Evolutionary conservation across 2,329 filamentous ascomycete genomes (phyloP), one percentile per base, ranked within the genome.

Genomic region (Fusarium subtropicale): DNA sequence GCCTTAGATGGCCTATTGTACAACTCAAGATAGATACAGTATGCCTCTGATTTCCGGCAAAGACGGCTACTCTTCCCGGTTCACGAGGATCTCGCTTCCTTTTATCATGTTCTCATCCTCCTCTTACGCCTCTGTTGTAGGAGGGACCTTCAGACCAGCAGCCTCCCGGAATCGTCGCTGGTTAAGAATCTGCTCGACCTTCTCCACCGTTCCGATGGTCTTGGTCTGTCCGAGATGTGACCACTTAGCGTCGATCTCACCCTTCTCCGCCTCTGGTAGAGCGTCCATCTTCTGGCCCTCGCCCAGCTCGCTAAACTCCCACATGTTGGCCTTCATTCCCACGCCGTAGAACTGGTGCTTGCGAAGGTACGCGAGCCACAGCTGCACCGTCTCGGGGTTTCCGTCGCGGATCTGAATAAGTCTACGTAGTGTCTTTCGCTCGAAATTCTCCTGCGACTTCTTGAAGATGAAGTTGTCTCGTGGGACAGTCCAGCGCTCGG

Each of bases 271-370:
- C 38, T 77, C 68, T 18, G 63, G 64, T 20, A 74, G 59, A 10
- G 62, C 44, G 31, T 74, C 74, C 71, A 74, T 74, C 44, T 66
- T 45, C 57, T 74, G 71, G 16, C 74, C 74, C 7, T 68, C 66
- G n/a, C 91, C 90, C 62, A 94, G 78, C 60, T 87, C 86, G 75
- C 91, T 89, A 80, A 93, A 94, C 77, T 97, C 93, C 90, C 92
- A 99, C 51, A 98, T 87, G 78, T 99, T 97, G 55, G 96, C 96
- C 86, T 99, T 99, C 94, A 99, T 97, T 75, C 96, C 96, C 41
- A 98, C 91, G n/a, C 96, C 96, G 72, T 97, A 92, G 78, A 96
- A 97, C 42, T 94, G 92, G 77, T 97, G 91, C 81, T 97, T 97
- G 76, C 92, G 88, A 76, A 99, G 79, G 77, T 97, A 98, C 0